Evolutionary conservation across 1,284 basidiomycete species (phyloP).

Genomic region (Cystobasidium pallidum): DNA sequence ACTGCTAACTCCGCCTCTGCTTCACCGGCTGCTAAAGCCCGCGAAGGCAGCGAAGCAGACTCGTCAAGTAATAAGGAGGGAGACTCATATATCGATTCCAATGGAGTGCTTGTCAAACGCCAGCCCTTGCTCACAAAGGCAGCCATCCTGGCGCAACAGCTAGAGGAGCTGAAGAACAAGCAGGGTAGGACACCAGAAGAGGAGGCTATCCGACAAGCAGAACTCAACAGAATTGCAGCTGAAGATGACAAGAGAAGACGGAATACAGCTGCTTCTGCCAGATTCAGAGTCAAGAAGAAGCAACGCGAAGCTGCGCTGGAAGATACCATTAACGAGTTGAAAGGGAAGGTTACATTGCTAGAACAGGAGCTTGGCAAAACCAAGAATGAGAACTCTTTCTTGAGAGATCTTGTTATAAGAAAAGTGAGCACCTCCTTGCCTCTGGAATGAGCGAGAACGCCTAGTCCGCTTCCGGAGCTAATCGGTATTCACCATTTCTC

Average conservation of each 20-base stretch:
- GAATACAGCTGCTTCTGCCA: constrained; percentile 90
- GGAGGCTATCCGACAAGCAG: constrained; percentile 36
- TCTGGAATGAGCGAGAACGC: neutral
- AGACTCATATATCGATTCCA: constrained; percentile 12
- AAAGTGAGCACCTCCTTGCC: constrained; percentile 37
- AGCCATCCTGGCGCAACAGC: constrained; percentile 30
- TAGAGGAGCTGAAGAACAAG: constrained; percentile 22
- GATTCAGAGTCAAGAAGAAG: constrained; percentile 98
- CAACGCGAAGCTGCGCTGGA: constrained; percentile 93
- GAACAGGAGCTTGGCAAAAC: constrained; percentile 89
- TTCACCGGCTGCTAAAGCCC: constrained; percentile 16
- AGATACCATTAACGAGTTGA: constrained; percentile 84
- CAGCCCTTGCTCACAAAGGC: constrained; percentile 42
- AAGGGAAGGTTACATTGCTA: constrained; percentile 75
- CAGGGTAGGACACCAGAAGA: constrained; percentile 35
- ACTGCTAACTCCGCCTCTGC: constrained; percentile 19
- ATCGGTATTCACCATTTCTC: neutral
- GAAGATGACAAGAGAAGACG: constrained; percentile 86
- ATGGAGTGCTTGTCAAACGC: constrained; percentile 23
- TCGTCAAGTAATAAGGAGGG: neutral
- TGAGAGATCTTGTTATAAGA: constrained; percentile 86
- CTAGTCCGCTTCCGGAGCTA: neutral
- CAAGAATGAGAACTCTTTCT: constrained; percentile 89
- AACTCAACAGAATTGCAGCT: constrained; percentile 41
- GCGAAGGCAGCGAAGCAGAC: neutral